Conservation (phyloP, 352 stramenopile species). For the Aphanomyces euteiches region DNA sequence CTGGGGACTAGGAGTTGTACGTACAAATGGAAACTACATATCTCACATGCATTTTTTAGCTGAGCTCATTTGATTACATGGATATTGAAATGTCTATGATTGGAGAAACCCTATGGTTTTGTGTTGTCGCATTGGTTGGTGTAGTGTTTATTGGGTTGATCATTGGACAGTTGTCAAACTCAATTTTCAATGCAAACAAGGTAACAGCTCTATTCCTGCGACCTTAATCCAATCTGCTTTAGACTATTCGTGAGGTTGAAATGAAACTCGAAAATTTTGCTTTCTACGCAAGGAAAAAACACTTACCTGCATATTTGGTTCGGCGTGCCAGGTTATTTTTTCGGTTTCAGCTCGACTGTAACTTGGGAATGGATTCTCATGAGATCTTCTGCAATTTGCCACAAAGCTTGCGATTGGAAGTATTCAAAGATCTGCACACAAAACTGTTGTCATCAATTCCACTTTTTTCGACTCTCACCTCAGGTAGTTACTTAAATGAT, state of each 20-base stretch:
- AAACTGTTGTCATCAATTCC: constrained; percentile 31
- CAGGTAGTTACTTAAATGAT: neutral
- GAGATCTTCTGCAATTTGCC: constrained; percentile 33
- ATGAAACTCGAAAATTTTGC: constrained; percentile 8
- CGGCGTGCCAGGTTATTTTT: constrained; percentile 29
- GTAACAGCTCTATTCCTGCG: constrained; percentile 7
- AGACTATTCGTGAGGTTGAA: constrained; percentile 20
- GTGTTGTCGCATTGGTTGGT: constrained; percentile 35
- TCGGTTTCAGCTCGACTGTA: constrained; percentile 36
- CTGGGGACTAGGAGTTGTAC: constrained; percentile 37
- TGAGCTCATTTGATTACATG: constrained; percentile 42
- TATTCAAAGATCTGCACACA: constrained; percentile 38
- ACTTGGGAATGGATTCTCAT: constrained; percentile 34
- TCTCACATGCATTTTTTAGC: constrained; percentile 13
- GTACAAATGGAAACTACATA: neutral
- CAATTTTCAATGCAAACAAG: constrained; percentile 33
- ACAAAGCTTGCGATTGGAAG: neutral
- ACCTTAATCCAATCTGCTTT: neutral
- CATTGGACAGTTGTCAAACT: constrained; percentile 35
- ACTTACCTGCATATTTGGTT: constrained; percentile 27
- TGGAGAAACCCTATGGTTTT: constrained; percentile 38
- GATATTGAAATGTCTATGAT: constrained; percentile 39
- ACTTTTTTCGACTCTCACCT: constrained; percentile 32
- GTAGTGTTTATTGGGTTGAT: constrained; percentile 43
- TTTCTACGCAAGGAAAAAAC: constrained; percentile 30